These are phyloP conservation scores for Phaeosphaeria sp. DNA, from an alignment of 2,329 filamentous ascomycete species.

Conservation along the genomic window DNA sequence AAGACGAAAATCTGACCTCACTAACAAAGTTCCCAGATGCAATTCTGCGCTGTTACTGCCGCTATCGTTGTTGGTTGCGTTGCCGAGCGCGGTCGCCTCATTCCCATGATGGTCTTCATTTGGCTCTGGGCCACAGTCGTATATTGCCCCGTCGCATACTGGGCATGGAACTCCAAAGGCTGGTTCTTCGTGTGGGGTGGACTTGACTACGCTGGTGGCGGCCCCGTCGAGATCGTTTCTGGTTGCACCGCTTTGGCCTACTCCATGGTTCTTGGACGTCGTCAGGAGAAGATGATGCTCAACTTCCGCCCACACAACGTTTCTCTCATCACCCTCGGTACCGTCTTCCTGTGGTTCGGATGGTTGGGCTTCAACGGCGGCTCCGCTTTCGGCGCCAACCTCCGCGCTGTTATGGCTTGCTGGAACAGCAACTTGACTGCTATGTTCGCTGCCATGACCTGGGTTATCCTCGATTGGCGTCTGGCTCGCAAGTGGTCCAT, in stretches of 20 bases:
- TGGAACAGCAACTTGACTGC: conserved; percentile 97
- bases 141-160: conserved; percentile 96
- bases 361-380: conserved; percentile 99
- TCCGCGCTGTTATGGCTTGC: conserved; percentile 93
- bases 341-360: conserved; percentile 95
- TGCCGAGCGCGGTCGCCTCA: conserved; percentile 89
- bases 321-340: conserved; percentile 93
- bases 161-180: conserved; percentile 94
- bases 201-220: conserved; percentile 94
- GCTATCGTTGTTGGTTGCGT: conserved; percentile 92
- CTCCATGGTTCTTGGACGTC: conserved; percentile 91
- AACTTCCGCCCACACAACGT: conserved; percentile 99
- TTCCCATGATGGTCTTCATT: conserved; percentile 92
- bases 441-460: conserved; percentile 89
- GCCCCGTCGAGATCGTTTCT: conserved; percentile 95
- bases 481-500: conserved; percentile 94
- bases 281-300: conserved; percentile 99
- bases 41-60: conserved; percentile 93
- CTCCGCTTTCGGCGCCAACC: conserved; percentile 90
- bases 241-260: conserved; percentile 93
- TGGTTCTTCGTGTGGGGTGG: conserved; percentile 93
- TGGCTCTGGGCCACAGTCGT: conserved; percentile 98
- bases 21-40: conserved; percentile 68
- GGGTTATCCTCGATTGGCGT: conserved; percentile 95
- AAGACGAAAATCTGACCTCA: not conserved